A percentile compares a stretch with the other conserved stretches of the same genome.
phyloP scores from a whole-genome alignment of 495 filamentous ascomycete genomes.

The Penicillium waksmanii region DNA sequence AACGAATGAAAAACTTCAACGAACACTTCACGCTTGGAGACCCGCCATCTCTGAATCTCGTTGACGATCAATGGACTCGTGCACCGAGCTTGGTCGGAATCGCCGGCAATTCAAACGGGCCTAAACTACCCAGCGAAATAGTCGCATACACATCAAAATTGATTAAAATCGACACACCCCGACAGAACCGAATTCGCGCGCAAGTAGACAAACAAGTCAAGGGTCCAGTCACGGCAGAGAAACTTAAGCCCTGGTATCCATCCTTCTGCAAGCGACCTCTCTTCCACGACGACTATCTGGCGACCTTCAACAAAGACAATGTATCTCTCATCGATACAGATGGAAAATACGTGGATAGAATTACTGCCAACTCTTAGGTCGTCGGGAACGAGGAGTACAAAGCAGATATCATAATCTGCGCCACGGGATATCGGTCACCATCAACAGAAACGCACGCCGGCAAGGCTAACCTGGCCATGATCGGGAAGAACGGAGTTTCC shows the following conservation, averaged over 20 bases:
- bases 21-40: slow-evolving; percentile 23
- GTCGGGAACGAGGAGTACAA: slow-evolving; percentile 32
- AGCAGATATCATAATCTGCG: slow-evolving; percentile 43
- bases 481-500: slow-evolving; percentile 43
- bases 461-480: slow-evolving; percentile 42
- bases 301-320: slow-evolving; percentile 35
- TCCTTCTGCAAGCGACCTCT: slow-evolving; percentile 37
- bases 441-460: slow-evolving; percentile 41
- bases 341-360: slow-evolving; percentile 22
- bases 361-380: slow-evolving; percentile 31
- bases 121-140: background rate
- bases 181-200: slow-evolving; percentile 5
- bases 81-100: slow-evolving; percentile 15
- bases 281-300: slow-evolving; percentile 38
- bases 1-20: slow-evolving; percentile 25
- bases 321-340: slow-evolving; percentile 35
- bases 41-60: slow-evolving; percentile 31
- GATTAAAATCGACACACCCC: slow-evolving; percentile 6
- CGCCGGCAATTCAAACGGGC: slow-evolving; percentile 1
- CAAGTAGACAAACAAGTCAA: slow-evolving; percentile 13
- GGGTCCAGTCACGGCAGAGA: slow-evolving; percentile 23
- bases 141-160: slow-evolving; percentile 1
- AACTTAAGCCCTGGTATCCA: slow-evolving; percentile 38
- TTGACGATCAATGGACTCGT: slow-evolving; percentile 46
- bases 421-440: slow-evolving; percentile 38